Evolutionary conservation across 768 basidiomycete species (phyloP).

Genomic region (Omphalotus guepiniiformis): DNA sequence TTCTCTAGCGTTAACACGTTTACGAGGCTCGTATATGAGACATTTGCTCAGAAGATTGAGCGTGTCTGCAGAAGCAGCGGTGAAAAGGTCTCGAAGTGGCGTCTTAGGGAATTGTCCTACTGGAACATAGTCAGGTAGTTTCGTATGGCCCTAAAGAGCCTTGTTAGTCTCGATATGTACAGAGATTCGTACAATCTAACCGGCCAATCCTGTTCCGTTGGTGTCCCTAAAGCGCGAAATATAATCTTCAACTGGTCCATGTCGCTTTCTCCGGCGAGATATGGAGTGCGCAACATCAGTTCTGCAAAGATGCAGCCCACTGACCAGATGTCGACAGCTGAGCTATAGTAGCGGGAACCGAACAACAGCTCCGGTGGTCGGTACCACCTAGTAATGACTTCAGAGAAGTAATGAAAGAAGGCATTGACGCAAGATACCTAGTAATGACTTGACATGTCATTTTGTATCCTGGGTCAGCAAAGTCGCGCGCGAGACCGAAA

Average conservation of each 20-base stretch:
- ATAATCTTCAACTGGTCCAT: conserved; percentile 96
- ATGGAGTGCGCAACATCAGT: conserved; percentile 93
- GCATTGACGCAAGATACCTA: conserved; percentile 47
- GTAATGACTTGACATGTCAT: conserved; percentile 99
- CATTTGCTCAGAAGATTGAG: conserved; percentile 79
- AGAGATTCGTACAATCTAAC: too few relatives aligned
- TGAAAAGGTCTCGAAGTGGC: conserved; percentile 82
- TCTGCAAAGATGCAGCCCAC: conserved; percentile 98
- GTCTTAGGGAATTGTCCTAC: conserved; percentile 84
- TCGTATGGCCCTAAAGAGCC: conserved; percentile 72
- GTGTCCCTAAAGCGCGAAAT: conserved; percentile 92
- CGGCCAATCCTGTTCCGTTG: conserved; percentile 97
- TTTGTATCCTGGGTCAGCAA: conserved; percentile 89
- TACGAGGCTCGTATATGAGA: conserved; percentile 80
- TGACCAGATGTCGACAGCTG: conserved; percentile 95
- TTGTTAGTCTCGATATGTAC: too few relatives aligned
- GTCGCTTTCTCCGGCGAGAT: conserved; percentile 91
- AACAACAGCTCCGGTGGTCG: conserved; percentile 94
- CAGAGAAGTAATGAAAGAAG: conserved; percentile 4
- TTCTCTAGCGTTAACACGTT: conserved; percentile 74
- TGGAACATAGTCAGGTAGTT: conserved; percentile 85
- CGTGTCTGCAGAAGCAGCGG: conserved; percentile 82
- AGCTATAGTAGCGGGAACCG: conserved; percentile 85
- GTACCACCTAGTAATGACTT: conserved; percentile 71
- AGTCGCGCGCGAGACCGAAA: conserved; percentile 97